Conservation (phyloP, 208 protist genomes). For the Trichomonas gallinae region DNA sequence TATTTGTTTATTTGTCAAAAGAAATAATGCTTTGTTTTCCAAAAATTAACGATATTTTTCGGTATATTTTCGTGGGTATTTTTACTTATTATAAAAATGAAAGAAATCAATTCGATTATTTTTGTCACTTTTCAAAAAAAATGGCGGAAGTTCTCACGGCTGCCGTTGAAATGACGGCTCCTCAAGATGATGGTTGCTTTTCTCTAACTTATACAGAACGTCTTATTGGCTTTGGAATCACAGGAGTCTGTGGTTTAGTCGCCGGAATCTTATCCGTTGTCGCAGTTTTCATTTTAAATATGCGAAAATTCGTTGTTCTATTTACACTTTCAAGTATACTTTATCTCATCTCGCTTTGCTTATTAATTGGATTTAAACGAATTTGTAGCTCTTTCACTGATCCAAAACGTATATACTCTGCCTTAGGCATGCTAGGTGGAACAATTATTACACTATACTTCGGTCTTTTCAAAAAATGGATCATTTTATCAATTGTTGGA, state of each 20-base stretch:
- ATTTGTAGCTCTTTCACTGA: background rate
- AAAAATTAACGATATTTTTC: too few species aligned
- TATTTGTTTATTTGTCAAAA: too few species aligned
- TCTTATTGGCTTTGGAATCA: background rate
- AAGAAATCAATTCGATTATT: too few species aligned
- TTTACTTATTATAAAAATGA: too few species aligned
- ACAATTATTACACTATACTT: background rate
- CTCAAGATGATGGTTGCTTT: background rate
- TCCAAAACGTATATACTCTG: background rate
- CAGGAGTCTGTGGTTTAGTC: background rate
- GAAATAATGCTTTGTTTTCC: too few species aligned
- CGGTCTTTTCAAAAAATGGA: background rate
- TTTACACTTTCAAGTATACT: background rate
- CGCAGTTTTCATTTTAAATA: background rate
- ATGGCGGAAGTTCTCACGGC: background rate
- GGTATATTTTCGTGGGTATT: too few species aligned
- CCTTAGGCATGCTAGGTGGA: background rate
- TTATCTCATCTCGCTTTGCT: background rate
- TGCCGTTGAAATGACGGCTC: background rate
- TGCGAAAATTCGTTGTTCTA: conserved; percentile 1
- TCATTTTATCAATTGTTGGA: background rate
- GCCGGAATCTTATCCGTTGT: conserved; percentile 21
- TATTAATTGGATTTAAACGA: background rate
- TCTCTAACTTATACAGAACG: background rate
- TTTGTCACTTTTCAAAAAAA: background rate